Evolutionary conservation across 495 filamentous ascomycete species (phyloP), one percentile per base, ranked within the genome.

Genomic region (Neurospora sp.): DNA sequence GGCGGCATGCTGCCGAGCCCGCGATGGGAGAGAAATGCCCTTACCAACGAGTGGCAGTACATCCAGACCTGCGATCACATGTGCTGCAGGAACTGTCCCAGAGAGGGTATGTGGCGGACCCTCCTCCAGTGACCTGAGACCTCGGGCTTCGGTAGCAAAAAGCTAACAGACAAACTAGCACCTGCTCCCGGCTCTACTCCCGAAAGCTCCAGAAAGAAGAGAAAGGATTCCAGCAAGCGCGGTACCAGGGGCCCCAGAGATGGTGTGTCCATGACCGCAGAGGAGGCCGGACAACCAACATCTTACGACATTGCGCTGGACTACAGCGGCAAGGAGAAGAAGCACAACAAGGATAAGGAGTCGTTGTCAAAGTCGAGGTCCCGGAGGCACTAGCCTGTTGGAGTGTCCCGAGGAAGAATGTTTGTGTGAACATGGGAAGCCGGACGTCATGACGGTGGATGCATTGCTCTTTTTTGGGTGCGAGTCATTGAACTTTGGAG

Each of bases 31-130:
- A 78, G 78, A 76, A 84, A 84, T 73, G 73, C 80, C 48, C 69
- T 79, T 9, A 82, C 81, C 41, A 59, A 77, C 20, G 76, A 73
- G 35, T 78, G 77, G 71, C 82, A 84, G 44, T 78, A 77, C 23
- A 77, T 81, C 72, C 79, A 83, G 62, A 80, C 77, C 12, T 85
- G 83, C 70, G 83, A 82, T 39, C 83, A 85, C 71, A 80, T 79
- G 44, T 84, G 83, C 73, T 85, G 83, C 73, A 79, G 76, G 66
- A 79, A 78, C 70, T 85, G 83, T 71, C 80, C 73, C 73, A 80
- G 77, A 59, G 80, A 79, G 39, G 40, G 82, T 82, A 66, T 80
- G 78, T 77, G 18, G 23, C 18, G 6, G 14, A 12, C 4, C 38
- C 27, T 71, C n/a, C 38, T 59, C 35, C 42, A 42, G 12, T 54